phyloP scores from a whole-genome alignment of 1,284 basidiomycete genomes.

The Sanghuangporus baumii region DNA sequence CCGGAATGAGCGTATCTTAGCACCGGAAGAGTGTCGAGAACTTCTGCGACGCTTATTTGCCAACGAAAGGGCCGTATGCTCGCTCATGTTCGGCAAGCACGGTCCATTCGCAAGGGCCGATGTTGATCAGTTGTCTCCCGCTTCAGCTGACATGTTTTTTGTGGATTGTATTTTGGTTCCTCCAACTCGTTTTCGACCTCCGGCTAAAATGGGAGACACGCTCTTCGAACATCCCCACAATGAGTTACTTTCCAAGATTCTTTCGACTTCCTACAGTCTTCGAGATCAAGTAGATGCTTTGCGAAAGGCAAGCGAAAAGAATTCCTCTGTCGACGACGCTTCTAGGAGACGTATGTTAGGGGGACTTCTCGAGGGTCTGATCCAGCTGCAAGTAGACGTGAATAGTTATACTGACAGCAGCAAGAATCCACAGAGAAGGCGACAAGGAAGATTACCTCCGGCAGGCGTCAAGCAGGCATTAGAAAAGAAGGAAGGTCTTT shows the following conservation, averaged over 20 bases:
- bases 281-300: constrained; percentile 75
- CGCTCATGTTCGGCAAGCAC: constrained; percentile 89
- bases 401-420: constrained; percentile 97
- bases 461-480: constrained; percentile 94
- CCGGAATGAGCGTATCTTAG: constrained; percentile 84
- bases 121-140: constrained; percentile 49
- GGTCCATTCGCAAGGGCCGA: constrained; percentile 72
- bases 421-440: constrained; percentile 85
- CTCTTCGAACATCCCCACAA: constrained; percentile 98
- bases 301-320: constrained; percentile 56
- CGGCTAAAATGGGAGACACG: constrained; percentile 87
- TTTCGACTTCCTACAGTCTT: constrained; percentile 78
- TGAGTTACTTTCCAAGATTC: constrained; percentile 82
- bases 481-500: constrained; percentile 99
- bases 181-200: constrained; percentile 94
- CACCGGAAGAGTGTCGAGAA: constrained; percentile 88
- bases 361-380: constrained; percentile 73
- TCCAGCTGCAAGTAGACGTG: constrained; percentile 92
- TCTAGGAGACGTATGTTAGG: constrained; percentile 57
- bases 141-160: constrained; percentile 96
- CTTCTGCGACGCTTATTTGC: constrained; percentile 87
- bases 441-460: constrained; percentile 90
- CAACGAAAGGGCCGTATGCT: constrained; percentile 80
- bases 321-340: constrained; percentile 47
- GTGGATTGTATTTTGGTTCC: constrained; percentile 89